Evolutionary conservation across 2,329 filamentous ascomycete genomes (phyloP).

Genomic region (Ophiostoma australiae): DNA sequence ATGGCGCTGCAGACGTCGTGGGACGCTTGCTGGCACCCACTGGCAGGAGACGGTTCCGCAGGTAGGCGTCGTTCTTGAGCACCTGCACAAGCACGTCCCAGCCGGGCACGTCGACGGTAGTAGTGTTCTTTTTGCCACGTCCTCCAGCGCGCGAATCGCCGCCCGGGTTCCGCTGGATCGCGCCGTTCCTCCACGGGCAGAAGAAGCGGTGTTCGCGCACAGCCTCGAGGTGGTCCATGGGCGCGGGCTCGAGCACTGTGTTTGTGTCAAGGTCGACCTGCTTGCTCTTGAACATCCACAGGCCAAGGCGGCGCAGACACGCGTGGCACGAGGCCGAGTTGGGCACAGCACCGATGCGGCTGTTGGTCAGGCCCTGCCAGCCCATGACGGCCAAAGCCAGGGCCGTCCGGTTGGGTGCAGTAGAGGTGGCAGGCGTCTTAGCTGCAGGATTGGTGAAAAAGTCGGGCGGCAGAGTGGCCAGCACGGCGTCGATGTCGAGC

Average conservation of each 20-base stretch:
- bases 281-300: constrained; percentile 90
- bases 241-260: constrained; percentile 51
- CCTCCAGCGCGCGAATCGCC: constrained; percentile 1
- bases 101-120: constrained; percentile 40
- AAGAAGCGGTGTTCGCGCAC: constrained; percentile 73
- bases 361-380: constrained; percentile 63
- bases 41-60: constrained; percentile 38
- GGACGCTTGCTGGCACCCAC: background rate
- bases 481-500: constrained; percentile 47
- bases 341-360: constrained; percentile 55
- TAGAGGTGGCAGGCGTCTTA: constrained; percentile 10
- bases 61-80: constrained; percentile 54
- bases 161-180: constrained; percentile 53
- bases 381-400: constrained; percentile 67
- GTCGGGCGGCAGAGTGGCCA: constrained; percentile 47
- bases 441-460: constrained; percentile 48
- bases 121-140: constrained; percentile 8
- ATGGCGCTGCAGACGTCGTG: background rate
- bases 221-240: constrained; percentile 64
- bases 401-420: constrained; percentile 53
- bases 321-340: constrained; percentile 76
- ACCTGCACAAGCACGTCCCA: constrained; percentile 54
- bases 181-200: constrained; percentile 70
- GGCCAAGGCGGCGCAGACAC: constrained; percentile 79
- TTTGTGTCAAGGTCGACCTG: constrained; percentile 52